Conservation (phyloP, 495 filamentous ascomycete species). For the Podospora anserina region DNA sequence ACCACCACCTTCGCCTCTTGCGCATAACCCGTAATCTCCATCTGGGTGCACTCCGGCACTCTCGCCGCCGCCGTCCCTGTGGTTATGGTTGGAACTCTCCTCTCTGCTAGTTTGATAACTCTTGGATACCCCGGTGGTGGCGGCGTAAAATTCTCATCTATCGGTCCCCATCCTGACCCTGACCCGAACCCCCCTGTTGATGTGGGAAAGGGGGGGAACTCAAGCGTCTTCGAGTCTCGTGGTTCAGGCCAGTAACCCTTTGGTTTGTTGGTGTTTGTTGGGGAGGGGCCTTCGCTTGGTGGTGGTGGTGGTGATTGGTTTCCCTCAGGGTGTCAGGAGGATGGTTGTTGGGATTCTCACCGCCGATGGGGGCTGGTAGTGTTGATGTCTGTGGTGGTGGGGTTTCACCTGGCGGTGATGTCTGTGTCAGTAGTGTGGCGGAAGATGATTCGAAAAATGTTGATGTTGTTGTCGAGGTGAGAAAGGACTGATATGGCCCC, state of each 20-base stretch:
- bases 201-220: slow-evolving; percentile 13
- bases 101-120: slow-evolving; percentile 77
- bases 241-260: slow-evolving; percentile 5
- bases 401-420: background rate
- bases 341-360: slow-evolving; percentile 1
- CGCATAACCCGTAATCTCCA: slow-evolving; percentile 53
- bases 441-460: slow-evolving; percentile 5
- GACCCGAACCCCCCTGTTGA: background rate
- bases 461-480: background rate
- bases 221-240: slow-evolving; percentile 13
- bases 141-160: slow-evolving; percentile 17
- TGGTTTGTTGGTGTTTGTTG: background rate
- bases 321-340: background rate
- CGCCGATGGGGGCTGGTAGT: background rate
- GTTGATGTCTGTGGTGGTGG: background rate
- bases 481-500: background rate
- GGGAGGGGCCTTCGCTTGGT: background rate
- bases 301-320: background rate
- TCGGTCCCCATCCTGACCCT: slow-evolving; percentile 10
- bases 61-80: slow-evolving; percentile 26
- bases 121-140: slow-evolving; percentile 56
- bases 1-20: slow-evolving; percentile 38
- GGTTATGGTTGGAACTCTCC: slow-evolving; percentile 42
- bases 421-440: slow-evolving; percentile 16
- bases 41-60: slow-evolving; percentile 59